Evolutionary conservation across 805 yeast species (phyloP).

Genomic region (Metschnikowia corniflorae): DNA sequence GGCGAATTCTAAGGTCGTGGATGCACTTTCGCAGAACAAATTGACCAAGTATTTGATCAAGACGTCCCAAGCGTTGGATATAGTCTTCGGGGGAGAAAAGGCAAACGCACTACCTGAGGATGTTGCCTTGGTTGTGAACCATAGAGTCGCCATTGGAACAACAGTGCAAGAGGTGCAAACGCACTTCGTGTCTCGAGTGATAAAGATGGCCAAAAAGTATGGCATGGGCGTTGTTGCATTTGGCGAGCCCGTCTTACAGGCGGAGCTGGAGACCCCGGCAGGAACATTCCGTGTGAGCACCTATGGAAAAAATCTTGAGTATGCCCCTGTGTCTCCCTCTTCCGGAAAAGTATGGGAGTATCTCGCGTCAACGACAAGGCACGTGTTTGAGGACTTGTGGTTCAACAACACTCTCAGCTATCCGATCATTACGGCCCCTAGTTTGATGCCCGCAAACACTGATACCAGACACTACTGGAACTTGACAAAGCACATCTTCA

Average conservation of each 20-base stretch:
- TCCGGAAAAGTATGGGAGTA: constrained; percentile 38
- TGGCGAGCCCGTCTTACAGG: constrained; percentile 10
- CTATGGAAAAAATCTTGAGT: constrained; percentile 8
- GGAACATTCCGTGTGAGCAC: constrained; percentile 8
- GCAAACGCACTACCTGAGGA: constrained; percentile 39
- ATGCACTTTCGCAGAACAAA: constrained; percentile 17
- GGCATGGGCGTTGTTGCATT: constrained; percentile 12
- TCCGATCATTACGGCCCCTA: constrained; percentile 49
- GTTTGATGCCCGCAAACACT: constrained; percentile 65
- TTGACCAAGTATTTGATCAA: constrained; percentile 26
- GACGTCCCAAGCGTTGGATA: constrained; percentile 35
- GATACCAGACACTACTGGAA: constrained; percentile 72
- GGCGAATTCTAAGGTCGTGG: constrained; percentile 28
- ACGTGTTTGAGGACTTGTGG: constrained; percentile 44
- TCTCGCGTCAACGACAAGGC: constrained; percentile 43
- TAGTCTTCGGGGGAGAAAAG: constrained; percentile 37
- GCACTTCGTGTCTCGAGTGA: constrained; percentile 29
- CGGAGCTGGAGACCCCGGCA: neutral
- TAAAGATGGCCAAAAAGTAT: constrained; percentile 15
- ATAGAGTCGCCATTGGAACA: constrained; percentile 33
- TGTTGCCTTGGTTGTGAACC: constrained; percentile 29
- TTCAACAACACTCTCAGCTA: constrained; percentile 24
- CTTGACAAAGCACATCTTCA: constrained; percentile 56
- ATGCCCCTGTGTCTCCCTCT: constrained; percentile 16
- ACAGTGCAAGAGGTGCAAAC: constrained; percentile 21